Conservation (phyloP, 2,329 filamentous ascomycete genomes). For the Calcarisporium arbuscula region DNA sequence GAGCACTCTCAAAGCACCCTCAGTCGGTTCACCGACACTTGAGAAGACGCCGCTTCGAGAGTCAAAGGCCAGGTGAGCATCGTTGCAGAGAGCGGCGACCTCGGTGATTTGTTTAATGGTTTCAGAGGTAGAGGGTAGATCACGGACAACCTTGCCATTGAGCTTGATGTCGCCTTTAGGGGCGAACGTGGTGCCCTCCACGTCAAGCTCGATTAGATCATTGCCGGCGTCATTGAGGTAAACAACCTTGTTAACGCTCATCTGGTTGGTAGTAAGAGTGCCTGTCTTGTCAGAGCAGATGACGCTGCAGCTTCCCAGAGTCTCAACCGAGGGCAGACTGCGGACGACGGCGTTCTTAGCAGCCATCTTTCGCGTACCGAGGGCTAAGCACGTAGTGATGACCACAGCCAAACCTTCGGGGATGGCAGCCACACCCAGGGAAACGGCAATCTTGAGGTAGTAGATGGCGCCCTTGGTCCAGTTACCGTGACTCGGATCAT, state of each 20-base stretch:
- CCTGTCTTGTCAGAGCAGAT: slow-evolving; percentile 99
- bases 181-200: slow-evolving; percentile 88
- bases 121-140: slow-evolving; percentile 63
- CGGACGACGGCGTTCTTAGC: slow-evolving; percentile 96
- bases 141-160: slow-evolving; percentile 60
- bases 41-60: slow-evolving; percentile 65
- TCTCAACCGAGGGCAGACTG: slow-evolving; percentile 94
- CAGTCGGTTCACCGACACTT: slow-evolving; percentile 89
- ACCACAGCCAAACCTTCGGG: slow-evolving; percentile 96
- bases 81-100: slow-evolving; percentile 78
- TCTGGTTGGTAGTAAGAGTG: slow-evolving; percentile 96
- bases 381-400: slow-evolving; percentile 94
- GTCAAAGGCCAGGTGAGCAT: slow-evolving; percentile 78
- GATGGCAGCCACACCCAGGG: slow-evolving; percentile 94
- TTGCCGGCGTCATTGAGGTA: slow-evolving; percentile 69
- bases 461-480: slow-evolving; percentile 98
- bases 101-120: slow-evolving; percentile 75
- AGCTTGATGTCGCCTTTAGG: slow-evolving; percentile 69
- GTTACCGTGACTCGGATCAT: slow-evolving; percentile 83
- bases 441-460: slow-evolving; percentile 98
- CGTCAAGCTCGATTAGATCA: slow-evolving; percentile 76
- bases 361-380: slow-evolving; percentile 97
- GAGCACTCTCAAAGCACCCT: slow-evolving; percentile 84
- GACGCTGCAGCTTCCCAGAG: slow-evolving; percentile 95
- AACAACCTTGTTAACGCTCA: slow-evolving; percentile 94